Evolutionary conservation across 768 basidiomycete species (phyloP).

Genomic region (Boletus coccyginus): DNA sequence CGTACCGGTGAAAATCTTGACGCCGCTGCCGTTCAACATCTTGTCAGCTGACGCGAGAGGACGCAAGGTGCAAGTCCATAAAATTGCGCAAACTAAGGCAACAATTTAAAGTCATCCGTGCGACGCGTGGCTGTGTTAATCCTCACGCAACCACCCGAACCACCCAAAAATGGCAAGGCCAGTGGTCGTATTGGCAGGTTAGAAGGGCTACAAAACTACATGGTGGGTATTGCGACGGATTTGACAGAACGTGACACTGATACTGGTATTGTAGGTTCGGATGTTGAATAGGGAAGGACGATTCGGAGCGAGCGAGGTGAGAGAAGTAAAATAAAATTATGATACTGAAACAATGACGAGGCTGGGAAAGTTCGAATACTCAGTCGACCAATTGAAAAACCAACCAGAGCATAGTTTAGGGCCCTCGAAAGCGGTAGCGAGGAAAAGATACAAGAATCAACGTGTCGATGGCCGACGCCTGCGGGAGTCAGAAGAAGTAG

Average conservation of each 20-base stretch:
- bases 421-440: slow-evolving; percentile 14
- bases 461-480: neutral
- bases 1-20: slow-evolving; percentile 59
- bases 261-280: slow-evolving; percentile 33
- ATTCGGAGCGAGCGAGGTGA: slow-evolving; percentile 17
- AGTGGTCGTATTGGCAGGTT: neutral
- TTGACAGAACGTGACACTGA: slow-evolving; percentile 24
- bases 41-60: slow-evolving; percentile 18
- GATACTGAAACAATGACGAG: slow-evolving; percentile 26
- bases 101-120: slow-evolving; percentile 9
- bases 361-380: slow-evolving; percentile 25
- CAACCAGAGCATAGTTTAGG: slow-evolving; percentile 20
- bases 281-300: slow-evolving; percentile 11
- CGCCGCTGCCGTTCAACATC: slow-evolving; percentile 57
- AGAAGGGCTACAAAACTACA: slow-evolving; percentile 36
- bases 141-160: neutral
- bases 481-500: neutral
- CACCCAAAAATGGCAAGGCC: neutral
- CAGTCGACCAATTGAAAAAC: slow-evolving; percentile 20
- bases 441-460: slow-evolving; percentile 18
- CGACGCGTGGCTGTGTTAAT: slow-evolving; percentile 17
- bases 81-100: slow-evolving; percentile 15
- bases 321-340: slow-evolving; percentile 29
- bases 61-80: slow-evolving; percentile 9
- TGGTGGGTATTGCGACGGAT: slow-evolving; percentile 32